Evolutionary conservation across 2,329 filamentous ascomycete species (phyloP).

Genomic region (Triangularia verruculosa): DNA sequence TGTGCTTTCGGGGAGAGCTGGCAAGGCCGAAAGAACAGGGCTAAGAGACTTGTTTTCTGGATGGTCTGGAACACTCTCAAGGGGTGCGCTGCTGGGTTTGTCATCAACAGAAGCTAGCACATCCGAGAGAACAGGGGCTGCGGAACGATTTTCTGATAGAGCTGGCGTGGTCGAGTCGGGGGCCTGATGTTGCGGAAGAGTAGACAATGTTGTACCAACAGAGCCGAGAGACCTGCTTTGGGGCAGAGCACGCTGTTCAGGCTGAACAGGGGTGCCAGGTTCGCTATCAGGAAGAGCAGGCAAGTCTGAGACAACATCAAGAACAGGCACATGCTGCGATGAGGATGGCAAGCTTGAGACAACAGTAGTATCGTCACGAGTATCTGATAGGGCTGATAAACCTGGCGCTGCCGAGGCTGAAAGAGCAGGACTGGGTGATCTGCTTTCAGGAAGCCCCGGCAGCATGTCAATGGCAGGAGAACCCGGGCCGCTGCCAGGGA

Average conservation of each 20-base stretch:
- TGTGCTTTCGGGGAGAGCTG: neutral
- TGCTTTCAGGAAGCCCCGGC: neutral
- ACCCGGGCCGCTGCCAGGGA: conserved; percentile 10
- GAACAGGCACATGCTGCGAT: neutral
- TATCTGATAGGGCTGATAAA: conserved; percentile 40
- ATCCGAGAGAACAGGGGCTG: conserved; percentile 1
- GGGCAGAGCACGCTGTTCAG: neutral
- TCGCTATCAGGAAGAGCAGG: neutral
- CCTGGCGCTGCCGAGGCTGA: conserved; percentile 1
- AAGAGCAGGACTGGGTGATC: neutral
- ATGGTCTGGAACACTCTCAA: conserved; percentile 3
- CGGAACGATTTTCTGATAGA: conserved; percentile 7
- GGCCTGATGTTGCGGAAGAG: conserved; percentile 2
- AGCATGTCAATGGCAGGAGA: neutral
- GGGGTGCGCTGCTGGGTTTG: neutral
- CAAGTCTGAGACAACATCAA: neutral
- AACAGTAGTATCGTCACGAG: neutral
- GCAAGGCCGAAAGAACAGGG: neutral
- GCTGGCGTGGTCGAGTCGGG: neutral
- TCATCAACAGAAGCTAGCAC: neutral
- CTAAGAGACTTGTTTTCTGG: conserved; percentile 8
- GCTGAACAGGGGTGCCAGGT: neutral
- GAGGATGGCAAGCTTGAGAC: neutral
- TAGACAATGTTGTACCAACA: neutral
- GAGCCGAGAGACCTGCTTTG: neutral